Evolutionary conservation across 129 eudicot genomes (phyloP).

Genomic region (Pseudognaphalium luteoalbum): DNA sequence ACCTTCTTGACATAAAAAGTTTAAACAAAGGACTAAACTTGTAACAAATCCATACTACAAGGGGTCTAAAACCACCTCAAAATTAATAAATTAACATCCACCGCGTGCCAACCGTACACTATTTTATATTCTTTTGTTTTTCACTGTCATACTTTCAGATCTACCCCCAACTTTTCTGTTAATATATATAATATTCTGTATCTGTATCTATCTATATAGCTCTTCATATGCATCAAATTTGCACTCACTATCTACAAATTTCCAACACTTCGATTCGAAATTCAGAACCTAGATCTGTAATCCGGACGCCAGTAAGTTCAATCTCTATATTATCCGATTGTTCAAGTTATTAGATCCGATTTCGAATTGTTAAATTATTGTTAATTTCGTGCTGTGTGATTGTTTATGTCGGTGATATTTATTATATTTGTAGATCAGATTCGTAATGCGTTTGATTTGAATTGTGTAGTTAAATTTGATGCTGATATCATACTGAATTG

Average conservation of each 20-base stretch:
- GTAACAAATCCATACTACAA: conserved; percentile 4
- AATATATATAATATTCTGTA: not conserved
- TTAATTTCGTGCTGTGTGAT: conserved; percentile 9
- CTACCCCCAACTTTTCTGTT: conserved; percentile 36
- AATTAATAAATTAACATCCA: conserved; percentile 20
- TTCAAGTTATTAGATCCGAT: not conserved
- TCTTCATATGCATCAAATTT: conserved; percentile 14
- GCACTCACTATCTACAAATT: conserved; percentile 34
- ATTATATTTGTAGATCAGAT: conserved; percentile 26
- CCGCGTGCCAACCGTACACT: conserved; percentile 32
- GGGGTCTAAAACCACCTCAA: conserved; percentile 5
- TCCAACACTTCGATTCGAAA: conserved; percentile 19
- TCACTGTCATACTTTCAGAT: conserved; percentile 39
- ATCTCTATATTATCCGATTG: not conserved
- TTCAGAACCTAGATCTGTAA: conserved; percentile 28
- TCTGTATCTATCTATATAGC: not conserved
- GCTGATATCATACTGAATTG: conserved; percentile 2
- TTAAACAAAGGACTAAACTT: not conserved
- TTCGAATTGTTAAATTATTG: conserved; percentile 1
- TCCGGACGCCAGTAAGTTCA: conserved; percentile 31
- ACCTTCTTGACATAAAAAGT: conserved; percentile 16
- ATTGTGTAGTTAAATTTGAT: conserved; percentile 15
- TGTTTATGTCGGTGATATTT: conserved; percentile 17
- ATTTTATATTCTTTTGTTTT: not conserved
- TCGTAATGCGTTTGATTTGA: conserved; percentile 10